phyloP scores from a whole-genome alignment of 1,139 yeast genomes.

The Kodamaea fungicola region DNA sequence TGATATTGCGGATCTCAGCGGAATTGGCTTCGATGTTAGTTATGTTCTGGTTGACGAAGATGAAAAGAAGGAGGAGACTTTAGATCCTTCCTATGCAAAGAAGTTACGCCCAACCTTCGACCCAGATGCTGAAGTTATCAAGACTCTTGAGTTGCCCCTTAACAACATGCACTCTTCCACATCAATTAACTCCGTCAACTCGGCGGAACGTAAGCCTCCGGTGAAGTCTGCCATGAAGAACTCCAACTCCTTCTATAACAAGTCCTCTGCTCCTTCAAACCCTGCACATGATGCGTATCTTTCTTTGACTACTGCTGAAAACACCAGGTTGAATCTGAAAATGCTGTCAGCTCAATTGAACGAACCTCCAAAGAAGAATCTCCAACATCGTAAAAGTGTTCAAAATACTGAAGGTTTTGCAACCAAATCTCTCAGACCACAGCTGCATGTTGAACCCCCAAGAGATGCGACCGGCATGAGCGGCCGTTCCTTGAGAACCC shows the following conservation, averaged over 20 bases:
- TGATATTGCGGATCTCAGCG: slow-evolving; percentile 2
- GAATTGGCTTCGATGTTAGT: slow-evolving; percentile 14
- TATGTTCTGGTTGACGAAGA: slow-evolving; percentile 24
- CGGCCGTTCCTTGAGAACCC: slow-evolving; percentile 26
- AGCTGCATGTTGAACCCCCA: slow-evolving; percentile 17
- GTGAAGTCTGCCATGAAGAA: slow-evolving; percentile 68
- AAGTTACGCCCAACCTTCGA: slow-evolving; percentile 34
- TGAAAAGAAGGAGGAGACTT: slow-evolving; percentile 14
- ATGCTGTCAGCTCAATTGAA: slow-evolving; percentile 39
- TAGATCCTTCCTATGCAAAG: slow-evolving; percentile 17
- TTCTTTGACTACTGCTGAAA: slow-evolving; percentile 72
- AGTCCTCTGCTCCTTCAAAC: slow-evolving; percentile 11
- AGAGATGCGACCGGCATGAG: slow-evolving; percentile 23
- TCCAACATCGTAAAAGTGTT: slow-evolving; percentile 4
- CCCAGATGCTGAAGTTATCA: slow-evolving; percentile 26
- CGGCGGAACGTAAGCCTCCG: slow-evolving; percentile 34
- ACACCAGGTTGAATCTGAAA: slow-evolving; percentile 68
- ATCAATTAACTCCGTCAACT: slow-evolving; percentile 27
- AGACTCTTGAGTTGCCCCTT: slow-evolving; percentile 6
- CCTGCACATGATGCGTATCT: slow-evolving; percentile 63
- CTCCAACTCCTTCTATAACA: slow-evolving; percentile 26
- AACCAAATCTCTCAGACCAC: slow-evolving; percentile 35
- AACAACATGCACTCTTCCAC: slow-evolving; percentile 24
- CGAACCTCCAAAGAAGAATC: slow-evolving; percentile 1
- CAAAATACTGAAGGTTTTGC: slow-evolving; percentile 7